These are phyloP conservation scores for Alternaria incomplexa DNA, from an alignment of 2,329 filamentous ascomycete genomes.

Conservation along the genomic window DNA sequence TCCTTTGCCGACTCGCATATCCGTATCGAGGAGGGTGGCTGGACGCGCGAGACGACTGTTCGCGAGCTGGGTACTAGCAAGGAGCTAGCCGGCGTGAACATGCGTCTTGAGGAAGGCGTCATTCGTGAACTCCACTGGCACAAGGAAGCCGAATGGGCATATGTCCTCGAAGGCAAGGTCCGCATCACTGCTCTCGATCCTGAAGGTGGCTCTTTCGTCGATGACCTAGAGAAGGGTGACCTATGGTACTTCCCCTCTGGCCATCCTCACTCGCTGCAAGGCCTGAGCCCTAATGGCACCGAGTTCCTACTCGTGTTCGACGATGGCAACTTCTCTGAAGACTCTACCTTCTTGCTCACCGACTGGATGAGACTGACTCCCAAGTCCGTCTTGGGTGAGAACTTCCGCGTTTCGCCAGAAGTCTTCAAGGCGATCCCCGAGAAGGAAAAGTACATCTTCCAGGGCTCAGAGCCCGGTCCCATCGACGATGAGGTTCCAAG, in stretches of 20 bases:
- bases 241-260: conserved; percentile 83
- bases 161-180: conserved; percentile 72
- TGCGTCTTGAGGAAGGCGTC: conserved; percentile 74
- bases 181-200: conserved; percentile 76
- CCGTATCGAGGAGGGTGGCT: conserved; percentile 71
- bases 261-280: conserved; percentile 78
- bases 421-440: conserved; percentile 72
- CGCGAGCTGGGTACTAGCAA: conserved; percentile 68
- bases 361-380: conserved; percentile 78
- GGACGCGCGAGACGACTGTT: conserved; percentile 76
- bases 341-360: conserved; percentile 74
- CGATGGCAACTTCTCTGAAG: conserved; percentile 64
- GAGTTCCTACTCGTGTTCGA: conserved; percentile 70
- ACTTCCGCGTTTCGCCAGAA: conserved; percentile 75
- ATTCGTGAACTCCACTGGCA: conserved; percentile 84
- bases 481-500: conserved; percentile 70
- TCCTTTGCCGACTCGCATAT: conserved; percentile 56
- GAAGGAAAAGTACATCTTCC: conserved; percentile 77
- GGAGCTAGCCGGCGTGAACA: conserved; percentile 79
- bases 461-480: conserved; percentile 67
- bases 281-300: conserved; percentile 68
- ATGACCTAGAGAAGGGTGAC: conserved; percentile 77
- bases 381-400: conserved; percentile 73
- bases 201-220: conserved; percentile 77
- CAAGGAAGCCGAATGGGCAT: conserved; percentile 80